phyloP scores from a whole-genome alignment of 1,139 yeast species.

The Zhuliangozyma parablackwelliae region DNA sequence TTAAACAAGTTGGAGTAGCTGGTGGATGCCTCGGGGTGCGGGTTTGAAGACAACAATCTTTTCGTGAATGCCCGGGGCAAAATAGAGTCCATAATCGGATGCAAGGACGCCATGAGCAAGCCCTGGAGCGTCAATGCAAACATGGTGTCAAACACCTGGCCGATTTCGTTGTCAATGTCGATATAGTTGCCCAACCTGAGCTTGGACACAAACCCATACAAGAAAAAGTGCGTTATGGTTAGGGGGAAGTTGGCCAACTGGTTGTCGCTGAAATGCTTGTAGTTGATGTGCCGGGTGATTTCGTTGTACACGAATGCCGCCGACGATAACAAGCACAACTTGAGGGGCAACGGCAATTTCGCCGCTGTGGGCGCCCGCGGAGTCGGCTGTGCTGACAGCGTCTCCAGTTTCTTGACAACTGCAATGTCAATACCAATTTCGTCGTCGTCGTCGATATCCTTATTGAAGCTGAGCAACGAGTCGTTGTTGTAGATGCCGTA shows the following conservation, averaged over 20 bases:
- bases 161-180: constrained; percentile 5
- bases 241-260: constrained; percentile 30
- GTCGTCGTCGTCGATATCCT: constrained; percentile 16
- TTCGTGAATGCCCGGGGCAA: constrained; percentile 33
- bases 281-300: constrained; percentile 47
- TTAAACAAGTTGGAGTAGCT: constrained; percentile 27
- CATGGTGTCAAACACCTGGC: constrained; percentile 16
- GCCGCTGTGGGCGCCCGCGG: not conserved
- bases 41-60: constrained; percentile 27
- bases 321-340: constrained; percentile 31
- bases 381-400: not conserved
- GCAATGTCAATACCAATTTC: constrained; percentile 5
- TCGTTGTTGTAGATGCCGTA: constrained; percentile 45
- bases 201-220: constrained; percentile 27
- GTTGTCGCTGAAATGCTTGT: constrained; percentile 39
- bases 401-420: constrained; percentile 1
- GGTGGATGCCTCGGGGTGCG: constrained; percentile 24
- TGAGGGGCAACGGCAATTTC: constrained; percentile 14
- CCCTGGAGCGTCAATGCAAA: constrained; percentile 47
- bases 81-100: constrained; percentile 56
- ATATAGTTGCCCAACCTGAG: constrained; percentile 15
- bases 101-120: constrained; percentile 54
- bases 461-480: constrained; percentile 30
- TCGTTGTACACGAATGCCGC: constrained; percentile 50
- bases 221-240: constrained; percentile 29